Percentiles rank a stretch among this genome's conserved stretches.
Conservation (phyloP, 176 grass and related monocot genomes). For the Oryza officinalis region DNA sequence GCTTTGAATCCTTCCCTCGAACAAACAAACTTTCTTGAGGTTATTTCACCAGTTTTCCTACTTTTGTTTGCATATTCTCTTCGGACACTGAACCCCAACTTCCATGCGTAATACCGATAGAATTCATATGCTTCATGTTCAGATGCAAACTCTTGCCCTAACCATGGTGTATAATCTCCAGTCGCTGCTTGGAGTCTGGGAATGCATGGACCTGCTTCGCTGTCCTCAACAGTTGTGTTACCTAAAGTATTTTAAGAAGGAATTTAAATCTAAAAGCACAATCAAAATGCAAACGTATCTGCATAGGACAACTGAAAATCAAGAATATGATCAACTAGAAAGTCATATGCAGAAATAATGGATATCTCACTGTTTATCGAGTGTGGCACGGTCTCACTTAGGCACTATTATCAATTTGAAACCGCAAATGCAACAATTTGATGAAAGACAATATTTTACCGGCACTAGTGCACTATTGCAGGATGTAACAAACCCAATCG, state of each 20-base stretch:
- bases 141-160: conserved; percentile 50
- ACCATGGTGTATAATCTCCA: conserved; percentile 25
- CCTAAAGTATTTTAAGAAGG: neutral
- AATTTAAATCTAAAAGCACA: neutral
- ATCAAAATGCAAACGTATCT: neutral
- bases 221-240: neutral
- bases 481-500: neutral
- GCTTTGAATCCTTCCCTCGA: conserved; percentile 60
- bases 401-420: neutral
- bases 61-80: conserved; percentile 59
- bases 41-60: conserved; percentile 50
- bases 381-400: neutral
- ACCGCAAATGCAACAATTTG: neutral
- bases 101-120: conserved; percentile 57
- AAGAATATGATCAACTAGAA: neutral
- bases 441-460: neutral
- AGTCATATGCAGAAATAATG: neutral
- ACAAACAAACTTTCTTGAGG: conserved; percentile 55
- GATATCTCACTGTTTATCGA: neutral
- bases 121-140: conserved; percentile 56
- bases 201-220: neutral
- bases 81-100: conserved; percentile 49
- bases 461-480: neutral
- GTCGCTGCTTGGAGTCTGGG: neutral
- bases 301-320: neutral